Base-by-base conservation (phyloP, 305 asterid genomes). In the Ilex paraguariensis region DNA sequence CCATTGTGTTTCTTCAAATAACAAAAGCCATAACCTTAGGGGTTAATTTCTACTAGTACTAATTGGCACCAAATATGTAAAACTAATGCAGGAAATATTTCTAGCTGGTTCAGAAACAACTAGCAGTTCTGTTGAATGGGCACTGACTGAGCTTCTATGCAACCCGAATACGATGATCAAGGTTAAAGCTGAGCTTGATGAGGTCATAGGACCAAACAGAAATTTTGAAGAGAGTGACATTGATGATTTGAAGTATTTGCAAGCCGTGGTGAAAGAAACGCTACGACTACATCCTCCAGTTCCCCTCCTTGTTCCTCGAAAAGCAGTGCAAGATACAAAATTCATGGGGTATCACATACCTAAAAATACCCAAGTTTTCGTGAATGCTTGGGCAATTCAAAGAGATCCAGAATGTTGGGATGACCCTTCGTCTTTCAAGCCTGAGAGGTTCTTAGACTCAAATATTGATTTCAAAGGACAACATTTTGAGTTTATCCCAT, bases 61-160 rank as follows among this genome's bases (percentile, higher is more conserved):
- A 21, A 21, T 21, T 66, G 11, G 53, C 58, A 16, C 28, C 9
- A 49, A 66, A 31, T 11, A 9, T 14, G 10, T 7, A 4, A 2
- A 65, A 17, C 45, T 48, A 63, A 6, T 69, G 75, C 79, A 84
- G 93, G 91, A 87, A 57, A 70, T 81, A 54, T 85, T 85, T 52
- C 16, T 87, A 11, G 93, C 93, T 3, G 95, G 95, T 1, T 59
- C 88, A 32, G 94, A 87, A 66, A 83, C 91, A 0, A 79, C 82
- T 0, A 87, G 96, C 75, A 73, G 59, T 78, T 69, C 82, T 7
- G 66, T 75, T 3, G 87, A 87, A 63, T 87, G 96, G 96, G 80
- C 84, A 31, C 70, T 85, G 73, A 39, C 81, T 8, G 96, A 87
- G 81, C 84, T 87, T 60, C 75, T 87, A 40, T 62, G 74, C 61